Base-by-base conservation (phyloP, 331 rosid genomes). In the Telfairia occidentalis region DNA sequence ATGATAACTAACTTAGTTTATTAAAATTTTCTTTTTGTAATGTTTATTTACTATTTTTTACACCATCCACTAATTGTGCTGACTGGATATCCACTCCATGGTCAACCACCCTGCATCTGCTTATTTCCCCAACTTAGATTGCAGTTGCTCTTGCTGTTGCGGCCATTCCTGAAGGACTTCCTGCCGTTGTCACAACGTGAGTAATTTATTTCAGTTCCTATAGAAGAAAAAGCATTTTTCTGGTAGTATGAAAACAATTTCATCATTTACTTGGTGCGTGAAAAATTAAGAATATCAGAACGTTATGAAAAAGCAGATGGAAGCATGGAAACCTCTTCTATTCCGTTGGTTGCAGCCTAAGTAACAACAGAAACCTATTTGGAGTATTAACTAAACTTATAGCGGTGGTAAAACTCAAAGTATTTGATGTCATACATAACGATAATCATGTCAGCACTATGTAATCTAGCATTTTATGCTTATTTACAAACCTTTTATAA, bases 61-160 rank as follows among this genome's bases (percentile, higher is more conserved):
- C 23, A 42, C 55, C 55, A 57, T 53, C 26, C 30, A 11, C 34
- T 66, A 23, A 37, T 43, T n/a, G 19, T 40, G 42, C 19, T 21
- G 12, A 24, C 23, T 67, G 37, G 42, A 42, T 67, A 42, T 64
- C 49, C 29, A 23, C 7, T 67, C 21, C 19, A 10, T 40, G 53
- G 35, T 67, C 73, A 21, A 42, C 5, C 12, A 23, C 23, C 10
- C 46, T 65, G 49, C 71, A 37, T 12, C 53, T 64, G 9, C 71
- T 35, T 21, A 67, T 65, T 71, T 29, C 78, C 80, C 81, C 77
- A 73, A 78, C 77, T 77, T 80, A 94, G 98, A 94, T 94, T 88
- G 98, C 98, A 77, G 98, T 94, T 76, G 98, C 98, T 75, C 88
- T 94, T 86, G 98, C 98, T 34, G 98, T 94, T 86, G 98, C 98